Conservation (phyloP, 345 rosid genomes). For the Aegle marmelos region DNA sequence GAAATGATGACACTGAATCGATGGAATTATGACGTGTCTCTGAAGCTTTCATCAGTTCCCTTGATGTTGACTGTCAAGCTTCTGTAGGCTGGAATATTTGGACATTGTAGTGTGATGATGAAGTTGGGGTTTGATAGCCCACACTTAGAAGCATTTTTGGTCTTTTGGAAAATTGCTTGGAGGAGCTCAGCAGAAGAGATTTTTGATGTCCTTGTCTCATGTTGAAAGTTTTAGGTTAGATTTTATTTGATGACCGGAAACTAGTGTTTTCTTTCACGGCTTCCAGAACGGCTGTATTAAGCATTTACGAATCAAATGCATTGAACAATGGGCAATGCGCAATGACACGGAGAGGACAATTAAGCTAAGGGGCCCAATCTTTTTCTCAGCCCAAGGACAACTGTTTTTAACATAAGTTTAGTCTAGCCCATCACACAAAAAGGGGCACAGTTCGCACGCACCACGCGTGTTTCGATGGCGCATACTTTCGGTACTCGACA, state of each 20-base stretch:
- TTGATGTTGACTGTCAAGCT: neutral
- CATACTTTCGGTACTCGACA: neutral
- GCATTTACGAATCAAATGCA: no score
- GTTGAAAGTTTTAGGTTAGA: neutral
- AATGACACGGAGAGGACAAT: no score
- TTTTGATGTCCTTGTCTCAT: no score
- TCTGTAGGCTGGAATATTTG: neutral
- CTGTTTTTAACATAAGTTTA: no score
- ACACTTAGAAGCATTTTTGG: neutral
- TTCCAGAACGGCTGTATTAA: no score
- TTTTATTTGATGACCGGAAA: neutral
- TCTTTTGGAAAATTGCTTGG: neutral
- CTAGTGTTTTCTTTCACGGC: neutral
- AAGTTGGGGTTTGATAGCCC: neutral
- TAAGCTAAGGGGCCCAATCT: no score
- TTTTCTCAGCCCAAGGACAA: no score
- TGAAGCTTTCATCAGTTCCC: neutral
- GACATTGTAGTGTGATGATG: neutral
- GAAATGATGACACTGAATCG: slow-evolving; percentile 22
- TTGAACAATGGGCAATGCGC: no score
- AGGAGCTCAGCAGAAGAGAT: neutral
- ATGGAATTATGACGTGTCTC: slow-evolving; percentile 33
- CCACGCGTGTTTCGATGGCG: no score
- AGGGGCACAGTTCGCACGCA: no score
- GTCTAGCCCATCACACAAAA: no score